Evolutionary conservation across 2,329 filamentous ascomycete genomes (phyloP).

Genomic region (Epicoccum sorghinum): DNA sequence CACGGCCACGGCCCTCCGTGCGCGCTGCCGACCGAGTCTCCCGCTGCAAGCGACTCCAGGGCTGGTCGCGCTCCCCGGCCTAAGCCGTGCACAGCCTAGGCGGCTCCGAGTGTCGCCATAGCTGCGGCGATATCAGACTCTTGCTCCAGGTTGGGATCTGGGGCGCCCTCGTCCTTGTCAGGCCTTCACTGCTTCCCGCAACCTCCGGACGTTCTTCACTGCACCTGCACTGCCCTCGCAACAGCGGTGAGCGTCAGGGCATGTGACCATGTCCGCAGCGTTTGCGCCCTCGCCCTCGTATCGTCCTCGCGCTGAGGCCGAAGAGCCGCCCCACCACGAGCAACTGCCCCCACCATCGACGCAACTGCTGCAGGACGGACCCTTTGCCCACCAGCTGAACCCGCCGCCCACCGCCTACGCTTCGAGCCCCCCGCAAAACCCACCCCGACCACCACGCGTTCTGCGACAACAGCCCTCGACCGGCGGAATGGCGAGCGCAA

Average conservation of each 20-base stretch:
- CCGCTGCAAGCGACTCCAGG: conserved; percentile 9
- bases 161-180: not conserved
- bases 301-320: conserved; percentile 20
- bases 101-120: conserved; percentile 11
- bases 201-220: not conserved
- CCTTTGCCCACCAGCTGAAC: conserved; percentile 12
- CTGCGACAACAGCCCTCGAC: conserved; percentile 36
- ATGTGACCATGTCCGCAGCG: conserved; percentile 21
- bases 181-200: not conserved
- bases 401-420: conserved; percentile 22
- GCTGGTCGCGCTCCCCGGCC: conserved; percentile 14
- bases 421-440: conserved; percentile 29
- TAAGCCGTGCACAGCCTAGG: conserved; percentile 30
- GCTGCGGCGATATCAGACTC: conserved; percentile 25
- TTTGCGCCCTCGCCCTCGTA: conserved; percentile 30
- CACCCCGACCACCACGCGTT: conserved; percentile 39
- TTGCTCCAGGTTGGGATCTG: conserved; percentile 17
- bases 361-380: conserved; percentile 3
- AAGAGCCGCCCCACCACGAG: conserved; percentile 41
- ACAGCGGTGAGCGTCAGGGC: not conserved
- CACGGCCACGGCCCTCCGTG: not conserved
- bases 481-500: conserved; percentile 43
- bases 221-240: not conserved
- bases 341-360: conserved; percentile 30
- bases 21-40: conserved; percentile 4